Base-by-base conservation (phyloP, 495 filamentous ascomycete genomes). In the Neurospora intermedia region DNA sequence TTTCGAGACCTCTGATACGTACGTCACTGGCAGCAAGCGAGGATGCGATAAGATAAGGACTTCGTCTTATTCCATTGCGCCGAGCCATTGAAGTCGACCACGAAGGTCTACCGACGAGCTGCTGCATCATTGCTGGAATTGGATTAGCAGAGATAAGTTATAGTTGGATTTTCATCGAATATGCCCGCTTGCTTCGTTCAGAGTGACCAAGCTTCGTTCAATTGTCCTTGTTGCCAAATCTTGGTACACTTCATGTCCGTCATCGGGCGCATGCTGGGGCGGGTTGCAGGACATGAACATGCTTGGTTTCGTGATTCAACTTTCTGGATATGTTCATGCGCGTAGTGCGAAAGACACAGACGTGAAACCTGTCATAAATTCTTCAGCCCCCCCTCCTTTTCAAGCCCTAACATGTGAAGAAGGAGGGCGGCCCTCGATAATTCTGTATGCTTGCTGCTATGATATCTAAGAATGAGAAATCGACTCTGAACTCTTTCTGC, bases 41-140 rank as follows among this genome's bases (percentile, higher is more conserved):
- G 8, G 70, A 27, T 18, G 13, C 16, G 77, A 80, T 80, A 79
- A 80, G 77, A 80, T 80, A 79, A 80, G 78, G 27, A 39, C 66
- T 40, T 16, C 13, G 43, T 31, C 54, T 66, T 66, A 18, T 35
- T 4, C 2, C 31, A 31, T 62, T 23, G 23, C 54, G 54, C 54
- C 54, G 1, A 6, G 23, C 54, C 54, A 66, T 66, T 35, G 54
- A 66, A 27, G 54, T 35, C 7, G 54, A 66, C 54, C 23, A 66
- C 27, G 1, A 16, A 35, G 6, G 54, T 3, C 18, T 35, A 18
- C 6, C 7, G 54, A 66, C 27, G 27, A 35, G 15, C 54, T 66
- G 54, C 23, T 66, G 18, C 23, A 13, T 54, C 40, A 0, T 3
- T 41, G 40, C 11, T 2, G 9, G 2, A 59, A 59, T 15, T 15